Evolutionary conservation across 163 green algal genomes (phyloP).

Genomic region (Chloroidium sp.): DNA sequence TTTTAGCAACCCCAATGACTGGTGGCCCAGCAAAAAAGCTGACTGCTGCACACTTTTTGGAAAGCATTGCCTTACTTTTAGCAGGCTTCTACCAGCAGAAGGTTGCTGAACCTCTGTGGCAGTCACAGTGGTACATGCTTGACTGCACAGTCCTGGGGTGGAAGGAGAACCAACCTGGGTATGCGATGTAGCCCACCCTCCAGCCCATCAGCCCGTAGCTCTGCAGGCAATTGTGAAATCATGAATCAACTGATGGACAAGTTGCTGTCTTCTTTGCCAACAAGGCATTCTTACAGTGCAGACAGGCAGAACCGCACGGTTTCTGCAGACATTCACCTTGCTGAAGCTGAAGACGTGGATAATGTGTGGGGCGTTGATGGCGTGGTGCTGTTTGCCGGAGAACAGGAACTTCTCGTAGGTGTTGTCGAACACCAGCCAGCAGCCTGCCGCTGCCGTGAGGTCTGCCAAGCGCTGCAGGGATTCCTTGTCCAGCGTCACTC

Average conservation of each 20-base stretch:
- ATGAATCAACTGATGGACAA: no score
- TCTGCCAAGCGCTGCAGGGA: slow-evolving; percentile 1
- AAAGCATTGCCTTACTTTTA: no score
- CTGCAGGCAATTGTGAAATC: background rate
- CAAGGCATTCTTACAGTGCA: no score
- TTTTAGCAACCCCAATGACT: no score
- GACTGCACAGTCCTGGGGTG: no score
- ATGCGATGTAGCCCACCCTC: slow-evolving; percentile 75
- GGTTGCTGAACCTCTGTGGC: no score
- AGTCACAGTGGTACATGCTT: no score
- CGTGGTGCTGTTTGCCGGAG: slow-evolving; percentile 51
- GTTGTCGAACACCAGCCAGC: slow-evolving; percentile 71
- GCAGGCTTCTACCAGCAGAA: no score
- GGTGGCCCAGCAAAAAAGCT: no score
- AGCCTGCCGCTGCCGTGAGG: slow-evolving; percentile 15
- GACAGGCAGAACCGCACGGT: no score
- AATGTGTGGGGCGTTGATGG: slow-evolving; percentile 54
- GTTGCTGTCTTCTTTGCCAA: no score
- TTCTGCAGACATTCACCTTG: slow-evolving; percentile 43
- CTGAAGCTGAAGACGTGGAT: slow-evolving; percentile 89
- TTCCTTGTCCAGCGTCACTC: background rate
- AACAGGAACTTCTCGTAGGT: slow-evolving; percentile 75
- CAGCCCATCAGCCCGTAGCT: slow-evolving; percentile 91
- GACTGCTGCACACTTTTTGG: no score
- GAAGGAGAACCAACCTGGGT: slow-evolving; percentile 9